Conservation (phyloP, 1,284 basidiomycete species). For the Ganoderma lucidum region DNA sequence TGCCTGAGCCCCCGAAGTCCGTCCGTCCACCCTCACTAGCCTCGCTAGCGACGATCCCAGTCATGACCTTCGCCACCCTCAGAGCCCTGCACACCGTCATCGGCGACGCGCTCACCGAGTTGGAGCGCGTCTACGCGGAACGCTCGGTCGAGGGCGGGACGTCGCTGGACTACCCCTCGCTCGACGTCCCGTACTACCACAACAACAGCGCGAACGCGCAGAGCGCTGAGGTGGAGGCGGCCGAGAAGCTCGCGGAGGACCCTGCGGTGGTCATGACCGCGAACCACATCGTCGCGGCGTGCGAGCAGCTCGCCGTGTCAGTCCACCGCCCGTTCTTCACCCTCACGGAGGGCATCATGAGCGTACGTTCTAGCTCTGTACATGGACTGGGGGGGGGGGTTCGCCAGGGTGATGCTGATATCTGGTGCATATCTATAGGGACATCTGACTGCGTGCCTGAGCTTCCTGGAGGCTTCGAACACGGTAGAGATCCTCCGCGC, state of each 20-base stretch:
- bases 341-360: slow-evolving; percentile 71
- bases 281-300: slow-evolving; percentile 69
- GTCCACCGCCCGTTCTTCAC: slow-evolving; percentile 72
- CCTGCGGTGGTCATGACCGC: slow-evolving; percentile 65
- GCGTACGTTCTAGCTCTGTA: slow-evolving; percentile 49
- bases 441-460: slow-evolving; percentile 71
- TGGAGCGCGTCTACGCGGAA: slow-evolving; percentile 62
- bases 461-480: slow-evolving; percentile 71
- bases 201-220: slow-evolving; percentile 44
- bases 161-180: slow-evolving; percentile 64
- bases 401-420: background rate
- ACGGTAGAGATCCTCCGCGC: slow-evolving; percentile 70
- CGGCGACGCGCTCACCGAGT: slow-evolving; percentile 70
- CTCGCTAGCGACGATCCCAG: no score
- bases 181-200: slow-evolving; percentile 57
- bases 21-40: background rate
- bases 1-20: background rate
- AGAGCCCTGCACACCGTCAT: slow-evolving; percentile 71
- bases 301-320: slow-evolving; percentile 66
- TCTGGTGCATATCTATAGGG: slow-evolving; percentile 49
- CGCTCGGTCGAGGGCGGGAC: slow-evolving; percentile 57
- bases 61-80: slow-evolving; percentile 66
- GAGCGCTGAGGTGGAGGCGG: slow-evolving; percentile 17
- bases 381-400: no score
- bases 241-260: slow-evolving; percentile 27